Conservation (phyloP, 2,329 filamentous ascomycete genomes). For the Penicillium occitanis region DNA sequence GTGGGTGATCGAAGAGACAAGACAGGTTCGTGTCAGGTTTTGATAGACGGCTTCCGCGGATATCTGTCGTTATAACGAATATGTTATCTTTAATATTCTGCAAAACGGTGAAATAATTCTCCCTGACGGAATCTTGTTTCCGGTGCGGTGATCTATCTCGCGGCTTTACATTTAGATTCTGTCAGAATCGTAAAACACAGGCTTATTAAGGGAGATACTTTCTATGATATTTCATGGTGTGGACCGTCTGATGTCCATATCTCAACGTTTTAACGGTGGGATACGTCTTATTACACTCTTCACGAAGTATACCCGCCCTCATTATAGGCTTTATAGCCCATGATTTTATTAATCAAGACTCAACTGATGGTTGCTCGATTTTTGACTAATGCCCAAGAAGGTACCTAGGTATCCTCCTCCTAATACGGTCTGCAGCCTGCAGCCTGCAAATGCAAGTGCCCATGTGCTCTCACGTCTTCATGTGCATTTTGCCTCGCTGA, state of each 20-base stretch:
- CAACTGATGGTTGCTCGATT: background rate
- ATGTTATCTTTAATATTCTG: background rate
- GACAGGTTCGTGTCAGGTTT: background rate
- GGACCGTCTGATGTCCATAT: background rate
- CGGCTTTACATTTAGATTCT: background rate
- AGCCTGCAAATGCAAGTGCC: background rate
- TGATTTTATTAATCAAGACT: background rate
- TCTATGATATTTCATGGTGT: background rate
- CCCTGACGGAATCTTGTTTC: background rate
- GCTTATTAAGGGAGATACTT: background rate
- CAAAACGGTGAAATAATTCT: background rate
- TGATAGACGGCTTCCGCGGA: background rate
- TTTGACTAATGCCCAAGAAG: background rate
- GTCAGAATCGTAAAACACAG: background rate
- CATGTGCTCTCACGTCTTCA: background rate
- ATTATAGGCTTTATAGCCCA: background rate
- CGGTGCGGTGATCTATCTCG: background rate
- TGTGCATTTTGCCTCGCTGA: background rate
- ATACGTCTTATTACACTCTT: background rate
- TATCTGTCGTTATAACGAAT: background rate
- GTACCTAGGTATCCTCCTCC: background rate
- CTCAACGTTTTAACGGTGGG: background rate
- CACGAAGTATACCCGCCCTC: background rate
- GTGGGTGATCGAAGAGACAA: background rate
- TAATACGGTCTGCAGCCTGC: background rate